Conservation (phyloP, 306 rosid genomes). For the Fragaria nilgerrensis region DNA sequence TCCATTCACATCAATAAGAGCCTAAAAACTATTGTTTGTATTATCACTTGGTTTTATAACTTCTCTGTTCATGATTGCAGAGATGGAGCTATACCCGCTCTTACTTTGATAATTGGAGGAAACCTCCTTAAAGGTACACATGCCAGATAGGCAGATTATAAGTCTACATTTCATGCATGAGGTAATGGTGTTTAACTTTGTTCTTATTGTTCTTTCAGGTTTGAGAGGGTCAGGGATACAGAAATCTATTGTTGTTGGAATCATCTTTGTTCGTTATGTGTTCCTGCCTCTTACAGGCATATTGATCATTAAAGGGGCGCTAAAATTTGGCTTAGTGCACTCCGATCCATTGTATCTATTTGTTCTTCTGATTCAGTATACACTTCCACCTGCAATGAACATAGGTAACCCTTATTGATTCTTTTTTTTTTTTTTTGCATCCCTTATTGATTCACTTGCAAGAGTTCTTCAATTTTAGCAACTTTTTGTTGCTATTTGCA, state of each 20-base stretch:
- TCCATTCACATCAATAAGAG: neutral
- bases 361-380: slow-evolving; percentile 75
- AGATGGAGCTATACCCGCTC: slow-evolving; percentile 65
- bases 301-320: slow-evolving; percentile 49
- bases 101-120: slow-evolving; percentile 77
- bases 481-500: neutral
- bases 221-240: slow-evolving; percentile 52
- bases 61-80: slow-evolving; percentile 36
- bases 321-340: slow-evolving; percentile 54
- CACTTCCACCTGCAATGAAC: slow-evolving; percentile 81
- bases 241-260: slow-evolving; percentile 44
- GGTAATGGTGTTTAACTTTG: neutral
- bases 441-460: too few species aligned
- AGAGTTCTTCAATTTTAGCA: too few species aligned
- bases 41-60: neutral
- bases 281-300: slow-evolving; percentile 59
- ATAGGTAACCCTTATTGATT: slow-evolving; percentile 38
- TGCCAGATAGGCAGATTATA: slow-evolving; percentile 39
- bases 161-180: neutral
- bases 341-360: slow-evolving; percentile 70
- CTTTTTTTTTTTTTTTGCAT: too few species aligned
- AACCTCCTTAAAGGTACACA: slow-evolving; percentile 64
- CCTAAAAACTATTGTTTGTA: neutral
- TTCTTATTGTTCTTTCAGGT: slow-evolving; percentile 38
- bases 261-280: slow-evolving; percentile 51